These are phyloP conservation scores for Phytophthora kernoviae DNA, from an alignment of 352 stramenopile genomes.

Conservation along the genomic window DNA sequence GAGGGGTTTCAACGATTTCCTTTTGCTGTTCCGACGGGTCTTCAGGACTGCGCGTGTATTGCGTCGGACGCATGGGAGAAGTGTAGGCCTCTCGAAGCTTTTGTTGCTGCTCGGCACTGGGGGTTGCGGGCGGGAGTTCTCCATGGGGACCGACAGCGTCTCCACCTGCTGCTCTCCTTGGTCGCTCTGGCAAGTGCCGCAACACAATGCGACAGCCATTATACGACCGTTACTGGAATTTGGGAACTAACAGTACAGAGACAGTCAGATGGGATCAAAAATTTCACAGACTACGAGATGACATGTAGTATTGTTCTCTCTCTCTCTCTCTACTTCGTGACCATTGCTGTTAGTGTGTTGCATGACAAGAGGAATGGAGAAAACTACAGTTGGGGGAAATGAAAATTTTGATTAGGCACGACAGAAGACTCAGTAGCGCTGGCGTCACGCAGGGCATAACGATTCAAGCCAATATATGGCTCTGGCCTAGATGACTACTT, in stretches of 20 bases:
- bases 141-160: constrained; percentile 14
- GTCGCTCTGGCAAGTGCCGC: constrained; percentile 9
- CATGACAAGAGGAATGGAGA: not conserved
- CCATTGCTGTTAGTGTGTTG: not conserved
- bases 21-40: not conserved
- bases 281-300: not conserved
- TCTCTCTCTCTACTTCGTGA: not conserved
- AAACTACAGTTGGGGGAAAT: not conserved
- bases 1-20: constrained; percentile 15
- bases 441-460: constrained; percentile 2
- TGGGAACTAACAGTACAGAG: not conserved
- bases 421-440: constrained; percentile 4
- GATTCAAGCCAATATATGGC: not conserved
- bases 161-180: constrained; percentile 8
- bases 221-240: not conserved
- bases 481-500: not conserved
- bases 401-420: constrained; percentile 2
- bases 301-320: not conserved
- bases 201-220: constrained; percentile 22
- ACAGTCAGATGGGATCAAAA: not conserved
- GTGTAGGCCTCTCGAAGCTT: constrained; percentile 36
- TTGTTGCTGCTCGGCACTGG: constrained; percentile 27
- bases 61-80: constrained; percentile 44
- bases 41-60: constrained; percentile 31
- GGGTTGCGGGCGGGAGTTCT: constrained; percentile 21